Percentiles rank a stretch among this genome's conserved stretches.
Conservation (phyloP, 1,284 basidiomycete species). For the Phylloboletellus chloephorus region DNA sequence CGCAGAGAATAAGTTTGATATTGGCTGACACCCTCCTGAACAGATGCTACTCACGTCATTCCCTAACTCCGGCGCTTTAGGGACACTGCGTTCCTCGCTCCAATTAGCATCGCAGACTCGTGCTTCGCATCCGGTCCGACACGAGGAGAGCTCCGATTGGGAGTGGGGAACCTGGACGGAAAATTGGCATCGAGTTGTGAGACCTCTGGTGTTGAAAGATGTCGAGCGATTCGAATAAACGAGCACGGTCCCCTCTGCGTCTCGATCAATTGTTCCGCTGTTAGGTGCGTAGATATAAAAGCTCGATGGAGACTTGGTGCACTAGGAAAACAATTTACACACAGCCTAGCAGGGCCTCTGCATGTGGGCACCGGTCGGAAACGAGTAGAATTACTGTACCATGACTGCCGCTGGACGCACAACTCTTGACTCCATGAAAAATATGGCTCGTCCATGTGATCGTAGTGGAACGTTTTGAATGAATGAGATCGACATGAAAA, state of each 20-base stretch:
- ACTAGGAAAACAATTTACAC: no score
- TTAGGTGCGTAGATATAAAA: no score
- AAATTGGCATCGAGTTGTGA: conserved; percentile 72
- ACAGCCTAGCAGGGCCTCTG: no score
- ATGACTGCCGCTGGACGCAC: no score
- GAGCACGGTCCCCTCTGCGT: not conserved
- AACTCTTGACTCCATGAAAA: no score
- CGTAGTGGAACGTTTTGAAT: no score
- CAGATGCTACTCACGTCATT: conserved; percentile 61
- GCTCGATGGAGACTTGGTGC: no score
- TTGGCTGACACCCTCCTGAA: not conserved
- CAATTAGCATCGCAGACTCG: conserved; percentile 14
- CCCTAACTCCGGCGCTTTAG: conserved; percentile 49
- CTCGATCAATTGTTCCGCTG: not conserved
- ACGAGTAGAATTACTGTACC: no score
- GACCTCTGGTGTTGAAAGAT: conserved; percentile 55
- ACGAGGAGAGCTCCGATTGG: conserved; percentile 35
- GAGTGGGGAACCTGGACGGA: conserved; percentile 78
- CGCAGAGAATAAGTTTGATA: not conserved
- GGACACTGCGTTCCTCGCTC: conserved; percentile 41
- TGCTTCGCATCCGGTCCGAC: conserved; percentile 6
- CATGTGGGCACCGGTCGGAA: no score
- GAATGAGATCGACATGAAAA: not conserved
- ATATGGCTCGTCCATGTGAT: not conserved
- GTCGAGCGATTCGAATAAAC: conserved; percentile 31